Conservation (phyloP, 2,329 filamentous ascomycete genomes). For the Rugonectria rugulosa region DNA sequence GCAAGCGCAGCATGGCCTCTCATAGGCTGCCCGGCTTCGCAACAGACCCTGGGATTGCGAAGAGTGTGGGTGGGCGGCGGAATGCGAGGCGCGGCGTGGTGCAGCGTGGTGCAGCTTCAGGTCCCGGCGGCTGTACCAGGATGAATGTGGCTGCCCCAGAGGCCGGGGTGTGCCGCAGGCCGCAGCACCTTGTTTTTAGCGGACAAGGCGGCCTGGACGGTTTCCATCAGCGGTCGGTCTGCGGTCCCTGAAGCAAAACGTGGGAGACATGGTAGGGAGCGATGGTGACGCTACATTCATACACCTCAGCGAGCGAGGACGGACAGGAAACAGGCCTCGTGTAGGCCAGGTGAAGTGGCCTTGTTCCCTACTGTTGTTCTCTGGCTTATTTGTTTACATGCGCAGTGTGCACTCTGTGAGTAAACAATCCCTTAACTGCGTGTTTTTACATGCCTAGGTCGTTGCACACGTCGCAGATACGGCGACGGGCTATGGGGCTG, state of each 20-base stretch:
- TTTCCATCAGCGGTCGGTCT: not conserved
- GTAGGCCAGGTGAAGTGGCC: not conserved
- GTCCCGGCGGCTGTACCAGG: not conserved
- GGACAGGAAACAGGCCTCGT: no score
- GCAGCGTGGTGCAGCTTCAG: constrained; percentile 1
- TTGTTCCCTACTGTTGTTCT: no score
- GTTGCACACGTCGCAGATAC: no score
- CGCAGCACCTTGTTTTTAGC: not conserved
- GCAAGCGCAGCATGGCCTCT: not conserved
- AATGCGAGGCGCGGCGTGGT: constrained; percentile 7
- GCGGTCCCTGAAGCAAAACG: not conserved
- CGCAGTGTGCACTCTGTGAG: no score
- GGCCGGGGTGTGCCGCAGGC: not conserved
- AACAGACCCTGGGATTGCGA: not conserved
- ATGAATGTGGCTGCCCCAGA: not conserved
- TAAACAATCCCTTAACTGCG: no score
- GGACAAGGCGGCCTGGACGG: not conserved
- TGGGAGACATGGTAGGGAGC: not conserved
- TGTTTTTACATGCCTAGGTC: no score
- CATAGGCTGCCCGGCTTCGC: constrained; percentile 14
- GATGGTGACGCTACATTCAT: not conserved
- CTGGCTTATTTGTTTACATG: no score
- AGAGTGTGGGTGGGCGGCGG: constrained; percentile 6
- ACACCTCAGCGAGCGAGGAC: not conserved
- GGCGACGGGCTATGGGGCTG: no score